Evolutionary conservation across 768 basidiomycete species (phyloP).

Genomic region (Mycena haematopus): DNA sequence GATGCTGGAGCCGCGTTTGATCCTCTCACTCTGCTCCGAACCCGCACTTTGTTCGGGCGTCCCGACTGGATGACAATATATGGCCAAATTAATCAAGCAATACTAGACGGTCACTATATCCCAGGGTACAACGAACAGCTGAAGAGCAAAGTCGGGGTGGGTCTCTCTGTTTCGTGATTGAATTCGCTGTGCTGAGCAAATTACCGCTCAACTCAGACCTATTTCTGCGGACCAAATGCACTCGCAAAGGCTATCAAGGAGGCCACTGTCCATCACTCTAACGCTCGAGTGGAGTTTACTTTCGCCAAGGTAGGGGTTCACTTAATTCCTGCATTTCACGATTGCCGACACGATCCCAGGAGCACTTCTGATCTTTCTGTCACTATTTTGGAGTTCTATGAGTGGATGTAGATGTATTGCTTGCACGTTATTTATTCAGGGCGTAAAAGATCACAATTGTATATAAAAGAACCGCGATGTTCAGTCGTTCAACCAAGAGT

Average conservation of each 20-base stretch:
- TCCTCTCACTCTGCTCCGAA: constrained; percentile 85
- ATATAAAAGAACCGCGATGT: too few relatives aligned
- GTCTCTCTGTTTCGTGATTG: constrained; percentile 34
- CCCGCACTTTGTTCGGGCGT: constrained; percentile 92
- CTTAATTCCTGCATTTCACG: not conserved
- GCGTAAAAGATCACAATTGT: not conserved
- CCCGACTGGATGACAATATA: constrained; percentile 91
- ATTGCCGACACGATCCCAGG: constrained; percentile 6
- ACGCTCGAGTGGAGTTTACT: constrained; percentile 67
- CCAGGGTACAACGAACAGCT: constrained; percentile 80
- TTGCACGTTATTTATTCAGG: not conserved
- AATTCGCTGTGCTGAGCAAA: not conserved
- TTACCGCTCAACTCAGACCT: constrained; percentile 55
- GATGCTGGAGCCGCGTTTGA: constrained; percentile 86
- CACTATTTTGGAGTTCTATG: not conserved
- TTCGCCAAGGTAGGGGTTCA: constrained; percentile 72
- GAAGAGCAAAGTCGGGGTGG: constrained; percentile 82
- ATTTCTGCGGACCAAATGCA: constrained; percentile 87
- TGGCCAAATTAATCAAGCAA: constrained; percentile 71
- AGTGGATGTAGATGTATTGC: not conserved
- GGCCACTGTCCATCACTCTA: constrained; percentile 64
- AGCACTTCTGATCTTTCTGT: constrained; percentile 28
- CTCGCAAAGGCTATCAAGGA: constrained; percentile 81
- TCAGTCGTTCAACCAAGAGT: too few relatives aligned
- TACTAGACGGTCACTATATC: constrained; percentile 83